Percentiles rank a stretch among this genome's conserved stretches.
Evolutionary conservation across 2,329 filamentous ascomycete genomes (phyloP).

Genomic region (Exophiala viscosa): DNA sequence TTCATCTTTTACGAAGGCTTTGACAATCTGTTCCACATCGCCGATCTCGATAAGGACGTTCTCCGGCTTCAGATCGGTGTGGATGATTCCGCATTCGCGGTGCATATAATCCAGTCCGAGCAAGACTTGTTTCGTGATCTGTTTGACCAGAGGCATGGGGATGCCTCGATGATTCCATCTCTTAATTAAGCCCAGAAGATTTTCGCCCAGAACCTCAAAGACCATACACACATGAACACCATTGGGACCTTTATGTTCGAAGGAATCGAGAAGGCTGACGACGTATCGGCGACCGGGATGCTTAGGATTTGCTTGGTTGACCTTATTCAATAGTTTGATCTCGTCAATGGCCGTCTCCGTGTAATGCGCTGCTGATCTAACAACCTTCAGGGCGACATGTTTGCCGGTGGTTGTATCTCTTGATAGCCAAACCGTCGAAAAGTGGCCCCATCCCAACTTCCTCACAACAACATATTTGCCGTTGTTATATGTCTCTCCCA

Average conservation of each 20-base stretch:
- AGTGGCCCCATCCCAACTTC: slow-evolving; percentile 97
- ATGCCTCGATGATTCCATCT: slow-evolving; percentile 97
- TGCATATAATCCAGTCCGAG: slow-evolving; percentile 95
- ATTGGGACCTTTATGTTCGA: slow-evolving; percentile 95
- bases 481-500: slow-evolving; percentile 97
- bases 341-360: slow-evolving; percentile 98
- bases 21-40: slow-evolving; percentile 97
- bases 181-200: slow-evolving; percentile 91
- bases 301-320: slow-evolving; percentile 89
- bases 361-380: slow-evolving; percentile 95
- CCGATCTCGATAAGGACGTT: slow-evolving; percentile 99
- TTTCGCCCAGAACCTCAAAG: slow-evolving; percentile 95
- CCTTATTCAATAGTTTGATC: slow-evolving; percentile 96
- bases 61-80: slow-evolving; percentile 85
- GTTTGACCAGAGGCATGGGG: slow-evolving; percentile 92
- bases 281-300: slow-evolving; percentile 94
- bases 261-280: slow-evolving; percentile 91
- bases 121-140: slow-evolving; percentile 97
- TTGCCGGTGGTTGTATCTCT: slow-evolving; percentile 83
- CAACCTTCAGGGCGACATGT: slow-evolving; percentile 96
- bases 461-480: slow-evolving; percentile 93
- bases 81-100: slow-evolving; percentile 96
- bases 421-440: slow-evolving; percentile 89
- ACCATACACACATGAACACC: slow-evolving; percentile 99
- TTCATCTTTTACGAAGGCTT: slow-evolving; percentile 87